Base-by-base conservation (phyloP, 345 rosid species). In the Camelina hispida region DNA sequence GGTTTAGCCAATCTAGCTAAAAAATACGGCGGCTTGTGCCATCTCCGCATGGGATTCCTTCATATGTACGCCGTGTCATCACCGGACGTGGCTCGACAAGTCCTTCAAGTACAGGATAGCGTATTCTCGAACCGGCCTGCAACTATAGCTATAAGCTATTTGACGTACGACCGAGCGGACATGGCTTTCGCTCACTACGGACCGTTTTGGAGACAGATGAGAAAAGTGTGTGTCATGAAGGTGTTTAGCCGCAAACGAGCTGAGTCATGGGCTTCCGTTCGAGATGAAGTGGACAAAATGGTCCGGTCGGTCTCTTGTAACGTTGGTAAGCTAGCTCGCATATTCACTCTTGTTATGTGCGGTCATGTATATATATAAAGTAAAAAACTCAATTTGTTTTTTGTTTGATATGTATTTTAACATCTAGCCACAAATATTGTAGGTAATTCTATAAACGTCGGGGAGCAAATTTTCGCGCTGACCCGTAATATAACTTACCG, bases 171-270 rank as follows among this genome's bases (percentile, higher is more conserved):
- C 58, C 83, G 97, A 9, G 91, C 97, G 1, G 98, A 96, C 72
- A 91, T 96, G 97, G 99, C 99, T 35, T 96, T 96, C 16, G 94
- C 98, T 12, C 88, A 91, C 78, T 96, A 93, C 67, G 99, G 99
- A 0, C 98, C 99, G 0, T 93, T 91, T 51, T 93, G 99, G 99
- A 78, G 99, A 30, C 98, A 93, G 85, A 93, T 93, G 99, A 79
- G 99, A 1, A 96, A 96, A 83, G 85, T 93, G 3, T 88, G 96
- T 47, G 98, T 91, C 58, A 85, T 93, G 88, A 88, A 85, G 83
- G 81, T 93, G 12, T 96, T 96, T 71, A 96, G 99, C 76, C 90
- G 99, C 8, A 93, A 88, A 76, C 42, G 99, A 56, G 97, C 91
- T 0, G 99, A 91, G 79, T 96, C 99, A 0, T 96, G 98, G 99